Base-by-base conservation (phyloP, 345 rosid genomes). In the Melaleuca quinquenervia region DNA sequence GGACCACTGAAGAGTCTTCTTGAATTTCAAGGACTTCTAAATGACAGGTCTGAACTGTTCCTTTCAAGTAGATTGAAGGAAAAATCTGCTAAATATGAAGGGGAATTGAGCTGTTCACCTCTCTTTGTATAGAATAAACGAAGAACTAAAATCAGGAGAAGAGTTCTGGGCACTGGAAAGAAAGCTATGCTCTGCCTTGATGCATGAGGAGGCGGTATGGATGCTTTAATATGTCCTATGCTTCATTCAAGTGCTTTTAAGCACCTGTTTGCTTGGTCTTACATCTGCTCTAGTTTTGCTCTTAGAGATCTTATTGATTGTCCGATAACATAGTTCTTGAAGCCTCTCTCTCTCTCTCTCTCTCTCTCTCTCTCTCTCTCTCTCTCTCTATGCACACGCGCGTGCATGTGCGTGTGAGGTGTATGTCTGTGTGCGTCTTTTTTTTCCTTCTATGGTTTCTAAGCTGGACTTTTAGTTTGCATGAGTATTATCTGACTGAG, bases 131-230 rank as follows among this genome's bases (percentile, higher is more conserved):
- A 97, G 98, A 91, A 93, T 95, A 85, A 89, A 54, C 26, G 92
- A 93, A 88, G 98, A 97, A 90, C 87, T 97, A 82, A 90, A 84
- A 84, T 86, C 60, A 24, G 99, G 99, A 85, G 91, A 90, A 85
- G 99, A 94, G 91, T 97, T 93, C 83, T 97, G 98, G 99, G 90
- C 93, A 85, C 87, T 97, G 84, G 99, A 97, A 90, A 94, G 99
- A 92, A 92, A 92, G 91, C 97, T 96, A 49, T 96, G 99, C 87
- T 87, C 86, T 88, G 95, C 95, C 84, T 91, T 95, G 82, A 87
- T 86, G 82, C 87, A 83, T 82, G 89, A 90, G 88, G 84, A 89
- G 15, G 90, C 90, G 94, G 98, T 97, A 86, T 53, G 82, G n/a
- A 52, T 78, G 50, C 36, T 45, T 62, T n/a, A 29, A 36, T 52